phyloP scores from a whole-genome alignment of 2,329 filamentous ascomycete genomes.

The Fusarium duplospermum region DNA sequence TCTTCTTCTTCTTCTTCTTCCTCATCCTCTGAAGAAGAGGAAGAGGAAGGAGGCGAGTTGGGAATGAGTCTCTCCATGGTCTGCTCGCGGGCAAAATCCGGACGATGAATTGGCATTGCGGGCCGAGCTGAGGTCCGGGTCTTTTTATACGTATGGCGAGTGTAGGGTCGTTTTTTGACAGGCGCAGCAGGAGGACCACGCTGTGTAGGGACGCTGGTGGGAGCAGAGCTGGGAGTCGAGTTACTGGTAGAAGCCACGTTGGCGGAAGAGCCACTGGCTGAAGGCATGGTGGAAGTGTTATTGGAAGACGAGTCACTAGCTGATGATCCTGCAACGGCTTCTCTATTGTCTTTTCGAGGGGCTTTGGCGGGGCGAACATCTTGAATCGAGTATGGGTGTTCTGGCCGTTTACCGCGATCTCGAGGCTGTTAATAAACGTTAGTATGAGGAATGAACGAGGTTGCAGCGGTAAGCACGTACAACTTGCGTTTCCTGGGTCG shows the following conservation, averaged over 20 bases:
- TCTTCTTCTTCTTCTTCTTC: background rate
- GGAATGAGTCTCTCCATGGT: too few relatives aligned
- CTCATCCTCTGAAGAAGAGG: background rate
- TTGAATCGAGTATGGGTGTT: background rate
- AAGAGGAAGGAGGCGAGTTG: too few relatives aligned
- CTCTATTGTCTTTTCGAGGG: background rate
- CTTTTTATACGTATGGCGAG: too few relatives aligned
- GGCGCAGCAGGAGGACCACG: too few relatives aligned
- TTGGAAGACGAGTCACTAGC: background rate
- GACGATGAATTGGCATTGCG: too few relatives aligned
- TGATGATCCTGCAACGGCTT: background rate
- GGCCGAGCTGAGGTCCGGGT: too few relatives aligned
- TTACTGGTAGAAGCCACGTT: background rate
- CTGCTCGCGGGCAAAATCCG: too few relatives aligned
- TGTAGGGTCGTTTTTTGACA: too few relatives aligned
- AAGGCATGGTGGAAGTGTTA: background rate
- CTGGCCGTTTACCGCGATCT: constrained; percentile 3
- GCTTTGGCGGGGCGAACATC: constrained; percentile 2
- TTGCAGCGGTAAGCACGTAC: too few relatives aligned
- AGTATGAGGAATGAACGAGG: background rate
- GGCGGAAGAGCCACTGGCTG: background rate
- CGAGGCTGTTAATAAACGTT: background rate
- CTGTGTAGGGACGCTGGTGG: too few relatives aligned
- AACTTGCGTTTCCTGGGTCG: background rate
- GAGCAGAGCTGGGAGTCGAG: background rate